Conservation (phyloP, 768 basidiomycete genomes). For the Kwoniella dendrophila region DNA sequence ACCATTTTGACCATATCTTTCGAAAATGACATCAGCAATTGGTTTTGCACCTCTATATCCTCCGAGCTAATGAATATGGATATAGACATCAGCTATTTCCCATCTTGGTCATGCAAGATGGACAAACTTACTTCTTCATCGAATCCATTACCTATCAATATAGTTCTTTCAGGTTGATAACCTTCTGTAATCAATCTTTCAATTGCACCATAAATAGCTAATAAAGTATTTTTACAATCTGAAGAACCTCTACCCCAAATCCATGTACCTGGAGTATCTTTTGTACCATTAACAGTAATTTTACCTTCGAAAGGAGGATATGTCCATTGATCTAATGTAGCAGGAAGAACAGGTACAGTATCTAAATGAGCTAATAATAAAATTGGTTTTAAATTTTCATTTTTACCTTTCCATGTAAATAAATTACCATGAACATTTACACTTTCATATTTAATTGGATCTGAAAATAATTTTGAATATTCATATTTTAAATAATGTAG, state of each 20-base stretch:
- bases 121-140: slow-evolving; percentile 48
- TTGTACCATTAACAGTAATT: slow-evolving; percentile 36
- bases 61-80: slow-evolving; percentile 55
- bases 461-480: slow-evolving; percentile 42
- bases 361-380: slow-evolving; percentile 61
- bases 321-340: slow-evolving; percentile 64
- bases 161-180: slow-evolving; percentile 58
- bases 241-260: slow-evolving; percentile 76
- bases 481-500: slow-evolving; percentile 45
- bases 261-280: slow-evolving; percentile 58
- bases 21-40: slow-evolving; percentile 60
- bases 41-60: slow-evolving; percentile 52
- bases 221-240: slow-evolving; percentile 70
- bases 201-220: slow-evolving; percentile 61
- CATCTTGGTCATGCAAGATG: background rate
- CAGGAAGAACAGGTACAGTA: slow-evolving; percentile 68
- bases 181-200: slow-evolving; percentile 68
- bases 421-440: slow-evolving; percentile 78
- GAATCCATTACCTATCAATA: slow-evolving; percentile 51
- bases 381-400: slow-evolving; percentile 67
- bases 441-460: slow-evolving; percentile 63
- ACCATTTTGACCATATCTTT: slow-evolving; percentile 69
- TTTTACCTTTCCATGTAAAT: slow-evolving; percentile 71
- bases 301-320: slow-evolving; percentile 67
- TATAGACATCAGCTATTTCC: background rate